Evolutionary conservation across 768 basidiomycete species (phyloP), one percentile per base, ranked within the genome.

Genomic region (Phanerodontia chrysosporium): DNA sequence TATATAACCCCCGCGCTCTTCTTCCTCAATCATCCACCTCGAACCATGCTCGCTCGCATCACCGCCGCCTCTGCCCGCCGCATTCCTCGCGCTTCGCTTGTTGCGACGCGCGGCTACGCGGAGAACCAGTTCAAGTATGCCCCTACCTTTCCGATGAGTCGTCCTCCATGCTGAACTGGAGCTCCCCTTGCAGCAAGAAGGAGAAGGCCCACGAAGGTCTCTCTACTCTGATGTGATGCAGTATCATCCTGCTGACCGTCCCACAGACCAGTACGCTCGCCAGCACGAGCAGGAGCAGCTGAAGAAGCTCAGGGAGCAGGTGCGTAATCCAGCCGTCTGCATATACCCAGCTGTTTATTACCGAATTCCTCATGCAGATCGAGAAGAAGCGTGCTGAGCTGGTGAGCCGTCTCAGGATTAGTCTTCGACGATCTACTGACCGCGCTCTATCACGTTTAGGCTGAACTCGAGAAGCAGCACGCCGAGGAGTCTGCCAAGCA

Each of bases 181-280:
- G 36, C 32, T 22, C 29, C 29, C 56, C 60, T 44, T 70, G 36
- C 70, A 90, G 89, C 66, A 83, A 83, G 72, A 89, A 83, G 72
- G 89, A 90, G 71, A 85, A 80, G 68, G 89, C 87, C 21, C 81
- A 87, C 53, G 89, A 90, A 74, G 78, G 82, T 78, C 59, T 32
- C 65, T 24, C 58, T 69, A 72, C 16, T 21, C 29, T 35, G 16
- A 8, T 24, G n/a, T 25, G 16, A 54, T 30, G 22, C 12, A 5
- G n/a, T 16, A 4, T 5, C 44, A n/a, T n/a, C n/a, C n/a, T n/a
- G n/a, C 22, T 30, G 7, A 7, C 7, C 0, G 48, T 54, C 32
- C n/a, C 65, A 16, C 63, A 90, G 89, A 88, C 58, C 80, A 88
- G 73, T 90, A 84, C 62, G 76, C 80, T 49, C 83, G 80, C 57